A percentile compares a stretch with the other conserved stretches of the same genome.
Evolutionary conservation across 2,329 filamentous ascomycete species (phyloP).

Genomic region (Kalmusia sp.): DNA sequence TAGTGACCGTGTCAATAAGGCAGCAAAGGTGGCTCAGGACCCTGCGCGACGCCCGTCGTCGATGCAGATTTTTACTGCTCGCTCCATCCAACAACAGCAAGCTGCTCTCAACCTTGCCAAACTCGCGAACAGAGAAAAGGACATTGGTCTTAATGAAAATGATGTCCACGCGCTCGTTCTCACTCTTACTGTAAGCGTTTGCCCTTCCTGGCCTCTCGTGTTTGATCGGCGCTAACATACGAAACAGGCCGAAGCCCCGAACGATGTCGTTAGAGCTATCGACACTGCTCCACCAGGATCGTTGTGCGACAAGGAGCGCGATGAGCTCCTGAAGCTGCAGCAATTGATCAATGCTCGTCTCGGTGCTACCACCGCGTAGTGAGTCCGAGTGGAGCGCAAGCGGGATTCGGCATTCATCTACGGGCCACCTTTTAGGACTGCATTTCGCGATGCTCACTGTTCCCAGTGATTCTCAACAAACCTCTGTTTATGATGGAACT

Average conservation of each 20-base stretch:
- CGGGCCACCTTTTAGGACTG: conserved; percentile 13
- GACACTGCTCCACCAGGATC: conserved; percentile 34
- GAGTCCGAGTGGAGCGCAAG: not conserved
- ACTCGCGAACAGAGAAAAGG: conserved; percentile 59
- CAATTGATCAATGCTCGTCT: conserved; percentile 42
- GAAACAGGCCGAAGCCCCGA: conserved; percentile 50
- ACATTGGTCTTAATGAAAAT: conserved; percentile 56
- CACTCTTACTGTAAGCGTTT: conserved; percentile 66
- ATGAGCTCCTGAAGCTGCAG: conserved; percentile 38
- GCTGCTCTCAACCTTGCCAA: conserved; percentile 69
- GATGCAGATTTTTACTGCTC: conserved; percentile 37
- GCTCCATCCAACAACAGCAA: conserved; percentile 66
- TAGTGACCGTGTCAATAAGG: conserved; percentile 33
- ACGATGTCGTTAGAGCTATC: conserved; percentile 41
- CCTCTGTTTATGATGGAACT: no score
- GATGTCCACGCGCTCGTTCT: conserved; percentile 61
- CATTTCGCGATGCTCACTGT: no score
- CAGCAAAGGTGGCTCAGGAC: conserved; percentile 16
- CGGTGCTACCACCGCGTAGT: conserved; percentile 4
- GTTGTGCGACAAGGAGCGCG: conserved; percentile 33
- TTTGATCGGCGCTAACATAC: conserved; percentile 44
- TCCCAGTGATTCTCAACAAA: no score
- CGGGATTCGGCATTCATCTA: not conserved
- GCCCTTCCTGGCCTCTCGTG: conserved; percentile 30
- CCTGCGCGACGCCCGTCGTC: conserved; percentile 29